phyloP scores from a whole-genome alignment of 495 filamentous ascomycete genomes.

The Podospora comata region DNA sequence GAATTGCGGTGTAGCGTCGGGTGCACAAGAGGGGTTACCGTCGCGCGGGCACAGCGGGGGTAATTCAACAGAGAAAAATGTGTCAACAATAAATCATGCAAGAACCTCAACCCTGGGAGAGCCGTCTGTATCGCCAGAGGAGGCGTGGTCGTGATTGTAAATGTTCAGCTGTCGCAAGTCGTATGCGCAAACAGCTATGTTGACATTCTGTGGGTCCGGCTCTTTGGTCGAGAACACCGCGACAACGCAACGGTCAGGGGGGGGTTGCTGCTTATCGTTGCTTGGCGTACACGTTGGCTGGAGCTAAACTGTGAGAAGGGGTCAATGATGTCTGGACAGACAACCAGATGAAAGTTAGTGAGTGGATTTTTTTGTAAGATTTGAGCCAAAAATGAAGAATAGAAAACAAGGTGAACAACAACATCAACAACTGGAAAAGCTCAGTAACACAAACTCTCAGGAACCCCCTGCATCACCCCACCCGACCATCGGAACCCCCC shows the following conservation, averaged over 20 bases:
- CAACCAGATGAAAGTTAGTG: neutral
- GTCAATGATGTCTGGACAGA: neutral
- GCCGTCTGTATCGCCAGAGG: neutral
- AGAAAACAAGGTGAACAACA: neutral
- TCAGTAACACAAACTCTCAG: neutral
- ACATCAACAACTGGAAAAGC: neutral
- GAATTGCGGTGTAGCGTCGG: neutral
- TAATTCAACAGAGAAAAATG: too few relatives aligned
- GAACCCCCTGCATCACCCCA: slow-evolving; percentile 5
- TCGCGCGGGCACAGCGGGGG: too few relatives aligned
- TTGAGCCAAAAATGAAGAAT: neutral
- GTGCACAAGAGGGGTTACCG: neutral
- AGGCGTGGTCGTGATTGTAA: neutral
- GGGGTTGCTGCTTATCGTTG: neutral
- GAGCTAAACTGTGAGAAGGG: neutral
- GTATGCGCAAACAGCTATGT: neutral
- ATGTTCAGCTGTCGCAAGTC: neutral
- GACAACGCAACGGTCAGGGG: neutral
- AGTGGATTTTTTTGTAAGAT: neutral
- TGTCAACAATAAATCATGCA: too few relatives aligned
- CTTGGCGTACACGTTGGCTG: neutral
- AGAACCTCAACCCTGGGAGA: too few relatives aligned
- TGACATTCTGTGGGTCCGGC: neutral
- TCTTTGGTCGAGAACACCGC: neutral
- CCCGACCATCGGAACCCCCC: neutral